These are phyloP conservation scores for Aegle marmelos DNA, from an alignment of 345 rosid genomes.

Conservation along the genomic window DNA sequence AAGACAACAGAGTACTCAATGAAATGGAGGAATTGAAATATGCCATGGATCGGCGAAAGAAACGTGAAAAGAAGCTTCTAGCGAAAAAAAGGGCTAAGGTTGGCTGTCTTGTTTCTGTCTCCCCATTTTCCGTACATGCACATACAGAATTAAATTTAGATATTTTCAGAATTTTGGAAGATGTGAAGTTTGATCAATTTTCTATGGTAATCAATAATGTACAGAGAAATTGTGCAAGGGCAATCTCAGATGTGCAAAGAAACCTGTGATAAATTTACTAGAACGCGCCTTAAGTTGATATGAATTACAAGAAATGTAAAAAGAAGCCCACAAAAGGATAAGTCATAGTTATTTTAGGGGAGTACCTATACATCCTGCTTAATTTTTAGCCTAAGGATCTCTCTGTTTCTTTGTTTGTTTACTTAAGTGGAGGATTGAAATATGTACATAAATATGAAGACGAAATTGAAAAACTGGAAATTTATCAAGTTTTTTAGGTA, in stretches of 20 bases:
- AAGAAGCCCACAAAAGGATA: background rate
- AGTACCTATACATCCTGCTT: background rate
- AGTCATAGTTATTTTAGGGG: background rate
- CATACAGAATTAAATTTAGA: background rate
- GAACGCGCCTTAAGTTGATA: background rate
- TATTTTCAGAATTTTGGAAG: background rate
- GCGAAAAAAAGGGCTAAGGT: slow-evolving; percentile 89
- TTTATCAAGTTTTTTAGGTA: background rate
- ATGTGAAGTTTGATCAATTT: background rate
- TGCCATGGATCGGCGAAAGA: slow-evolving; percentile 78
- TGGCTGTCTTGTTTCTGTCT: background rate
- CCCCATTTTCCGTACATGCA: background rate
- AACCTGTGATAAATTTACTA: background rate
- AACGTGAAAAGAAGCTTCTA: slow-evolving; percentile 63
- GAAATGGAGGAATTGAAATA: slow-evolving; percentile 89
- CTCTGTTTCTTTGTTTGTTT: background rate
- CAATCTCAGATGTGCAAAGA: background rate
- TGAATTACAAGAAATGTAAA: background rate
- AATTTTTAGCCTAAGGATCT: background rate
- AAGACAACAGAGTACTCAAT: slow-evolving; percentile 79
- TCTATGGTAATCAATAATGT: background rate
- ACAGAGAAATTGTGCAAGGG: background rate
- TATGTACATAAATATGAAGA: background rate
- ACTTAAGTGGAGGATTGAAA: background rate
- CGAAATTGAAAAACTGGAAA: background rate